phyloP scores from a whole-genome alignment of 768 basidiomycete species.

The Auricularia heimuer region DNA sequence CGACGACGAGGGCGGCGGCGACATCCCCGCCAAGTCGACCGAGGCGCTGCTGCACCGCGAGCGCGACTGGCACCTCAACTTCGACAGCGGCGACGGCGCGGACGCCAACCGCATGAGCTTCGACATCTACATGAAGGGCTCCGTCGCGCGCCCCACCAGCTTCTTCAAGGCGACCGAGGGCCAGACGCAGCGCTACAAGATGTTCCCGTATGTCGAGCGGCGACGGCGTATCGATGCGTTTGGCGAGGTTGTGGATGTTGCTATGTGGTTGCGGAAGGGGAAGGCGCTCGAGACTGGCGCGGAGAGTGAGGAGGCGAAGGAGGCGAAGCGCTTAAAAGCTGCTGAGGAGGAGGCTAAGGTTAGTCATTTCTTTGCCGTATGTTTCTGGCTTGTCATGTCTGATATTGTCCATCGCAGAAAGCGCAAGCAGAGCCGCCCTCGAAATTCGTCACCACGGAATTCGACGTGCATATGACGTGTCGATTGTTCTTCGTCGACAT shows the following conservation, averaged over 20 bases:
- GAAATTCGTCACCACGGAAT: constrained; percentile 71
- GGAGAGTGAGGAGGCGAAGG: constrained; percentile 70
- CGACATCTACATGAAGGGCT: constrained; percentile 89
- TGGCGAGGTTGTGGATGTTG: constrained; percentile 91
- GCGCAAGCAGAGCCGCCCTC: constrained; percentile 77
- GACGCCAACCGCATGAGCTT: constrained; percentile 73
- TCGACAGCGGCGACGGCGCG: constrained; percentile 63
- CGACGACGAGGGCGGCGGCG: constrained; percentile 50
- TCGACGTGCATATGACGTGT: constrained; percentile 76
- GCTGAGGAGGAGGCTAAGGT: constrained; percentile 82
- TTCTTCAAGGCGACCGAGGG: constrained; percentile 75
- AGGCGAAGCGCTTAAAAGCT: constrained; percentile 52
- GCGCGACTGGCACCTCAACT: constrained; percentile 48
- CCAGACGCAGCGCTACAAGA: constrained; percentile 75
- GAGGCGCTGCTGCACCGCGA: constrained; percentile 39
- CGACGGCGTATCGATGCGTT: constrained; percentile 89
- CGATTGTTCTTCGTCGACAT: constrained; percentile 87
- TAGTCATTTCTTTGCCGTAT: constrained; percentile 2
- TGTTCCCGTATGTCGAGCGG: constrained; percentile 96
- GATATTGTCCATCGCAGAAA: constrained; percentile 37
- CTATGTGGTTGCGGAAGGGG: constrained; percentile 89
- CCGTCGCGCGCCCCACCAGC: constrained; percentile 73
- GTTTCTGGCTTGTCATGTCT: not conserved
- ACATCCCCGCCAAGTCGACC: constrained; percentile 28
- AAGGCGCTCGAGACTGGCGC: constrained; percentile 85